Evolutionary conservation across 208 protist genomes (phyloP).

Genomic region (Trypanosoma boissoni): DNA sequence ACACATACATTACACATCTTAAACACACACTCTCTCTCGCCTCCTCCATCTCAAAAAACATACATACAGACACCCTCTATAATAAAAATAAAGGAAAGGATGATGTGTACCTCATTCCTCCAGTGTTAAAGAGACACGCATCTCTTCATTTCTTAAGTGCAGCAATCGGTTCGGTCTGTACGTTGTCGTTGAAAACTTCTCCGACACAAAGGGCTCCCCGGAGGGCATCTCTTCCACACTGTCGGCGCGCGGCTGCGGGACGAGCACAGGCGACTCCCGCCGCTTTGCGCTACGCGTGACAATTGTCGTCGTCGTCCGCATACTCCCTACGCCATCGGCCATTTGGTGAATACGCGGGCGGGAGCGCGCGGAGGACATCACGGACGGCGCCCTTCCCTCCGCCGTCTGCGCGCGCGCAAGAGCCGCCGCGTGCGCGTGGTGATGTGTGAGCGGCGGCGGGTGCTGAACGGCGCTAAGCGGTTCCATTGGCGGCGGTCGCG

Average conservation of each 20-base stretch:
- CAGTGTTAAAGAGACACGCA: too few relatives aligned
- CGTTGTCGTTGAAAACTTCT: conserved; percentile 31
- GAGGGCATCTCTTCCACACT: conserved; percentile 8
- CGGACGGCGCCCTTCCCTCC: not conserved
- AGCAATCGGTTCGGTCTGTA: conserved; percentile 35
- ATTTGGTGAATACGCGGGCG: conserved; percentile 50
- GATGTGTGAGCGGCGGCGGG: too few relatives aligned
- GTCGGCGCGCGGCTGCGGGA: conserved; percentile 14
- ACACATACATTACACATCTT: too few relatives aligned
- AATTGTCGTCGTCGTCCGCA: conserved; percentile 68
- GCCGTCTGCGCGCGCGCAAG: too few relatives aligned
- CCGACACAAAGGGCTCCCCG: conserved; percentile 27
- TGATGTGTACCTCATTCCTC: too few relatives aligned
- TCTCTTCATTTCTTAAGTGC: too few relatives aligned
- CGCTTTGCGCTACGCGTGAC: conserved; percentile 27
- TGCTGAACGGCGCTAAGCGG: not conserved
- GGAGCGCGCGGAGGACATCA: conserved; percentile 30
- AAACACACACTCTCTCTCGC: too few relatives aligned
- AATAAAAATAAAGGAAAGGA: too few relatives aligned
- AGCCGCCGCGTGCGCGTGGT: too few relatives aligned
- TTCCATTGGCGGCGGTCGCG: not conserved
- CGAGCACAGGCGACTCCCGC: conserved; percentile 23
- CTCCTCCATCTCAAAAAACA: too few relatives aligned
- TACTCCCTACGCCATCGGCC: conserved; percentile 28
- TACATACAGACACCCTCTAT: too few relatives aligned